phyloP scores from a whole-genome alignment of 2,329 filamentous ascomycete genomes.

The Cercospora sp. region DNA sequence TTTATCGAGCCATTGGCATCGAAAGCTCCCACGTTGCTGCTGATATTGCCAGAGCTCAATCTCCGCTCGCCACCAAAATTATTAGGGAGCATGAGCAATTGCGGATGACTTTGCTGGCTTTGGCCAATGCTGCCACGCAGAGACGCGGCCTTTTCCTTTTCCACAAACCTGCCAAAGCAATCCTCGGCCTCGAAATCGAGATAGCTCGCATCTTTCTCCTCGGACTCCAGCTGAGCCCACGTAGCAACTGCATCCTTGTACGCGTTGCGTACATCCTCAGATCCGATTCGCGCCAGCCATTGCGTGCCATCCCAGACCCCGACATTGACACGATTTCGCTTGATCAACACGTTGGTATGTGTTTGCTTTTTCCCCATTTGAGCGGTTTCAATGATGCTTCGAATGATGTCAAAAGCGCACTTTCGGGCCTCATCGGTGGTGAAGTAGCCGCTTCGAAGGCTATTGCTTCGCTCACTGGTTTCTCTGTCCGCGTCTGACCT shows the following conservation, averaged over 20 bases:
- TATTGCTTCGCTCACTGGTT: constrained; percentile 52
- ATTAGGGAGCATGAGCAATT: constrained; percentile 27
- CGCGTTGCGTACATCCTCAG: constrained; percentile 74
- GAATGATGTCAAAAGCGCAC: constrained; percentile 74
- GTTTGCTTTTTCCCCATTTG: constrained; percentile 49
- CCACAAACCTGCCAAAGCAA: constrained; percentile 27
- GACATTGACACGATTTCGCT: constrained; percentile 64
- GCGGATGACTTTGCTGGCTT: constrained; percentile 29
- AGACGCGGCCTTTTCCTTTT: constrained; percentile 26
- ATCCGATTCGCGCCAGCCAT: constrained; percentile 80
- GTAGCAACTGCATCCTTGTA: constrained; percentile 81
- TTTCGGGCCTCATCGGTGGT: constrained; percentile 61
- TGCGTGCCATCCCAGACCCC: constrained; percentile 96
- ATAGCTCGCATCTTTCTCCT: constrained; percentile 32
- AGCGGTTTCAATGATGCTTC: constrained; percentile 77
- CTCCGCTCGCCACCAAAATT: constrained; percentile 25
- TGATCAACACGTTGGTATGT: constrained; percentile 27
- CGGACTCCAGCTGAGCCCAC: constrained; percentile 61
- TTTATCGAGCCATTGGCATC: constrained; percentile 11
- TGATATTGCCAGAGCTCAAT: constrained; percentile 25
- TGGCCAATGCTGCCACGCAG: constrained; percentile 26
- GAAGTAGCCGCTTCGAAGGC: constrained; percentile 53
- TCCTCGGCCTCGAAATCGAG: constrained; percentile 31
- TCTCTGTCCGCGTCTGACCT: constrained; percentile 47
- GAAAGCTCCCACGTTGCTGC: constrained; percentile 14